A percentile compares a stretch with the other conserved stretches of the same genome.
phyloP scores from a whole-genome alignment of 768 basidiomycete species.

The Mycena venus region DNA sequence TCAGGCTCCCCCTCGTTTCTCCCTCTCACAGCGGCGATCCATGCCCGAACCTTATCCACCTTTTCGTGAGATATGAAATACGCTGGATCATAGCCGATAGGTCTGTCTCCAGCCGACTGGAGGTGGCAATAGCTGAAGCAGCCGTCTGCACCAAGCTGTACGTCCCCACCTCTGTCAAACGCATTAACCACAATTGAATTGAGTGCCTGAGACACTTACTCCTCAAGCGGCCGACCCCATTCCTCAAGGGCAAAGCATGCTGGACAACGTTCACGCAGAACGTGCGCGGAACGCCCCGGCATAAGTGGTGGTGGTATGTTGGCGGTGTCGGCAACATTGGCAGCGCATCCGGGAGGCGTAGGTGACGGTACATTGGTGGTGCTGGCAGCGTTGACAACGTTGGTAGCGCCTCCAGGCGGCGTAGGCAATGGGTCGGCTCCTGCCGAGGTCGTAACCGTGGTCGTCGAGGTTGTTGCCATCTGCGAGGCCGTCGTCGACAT shows the following conservation, averaged over 20 bases:
- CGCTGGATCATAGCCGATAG: neutral
- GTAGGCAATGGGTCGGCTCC: no score
- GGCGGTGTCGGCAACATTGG: no score
- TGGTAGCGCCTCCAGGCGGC: no score
- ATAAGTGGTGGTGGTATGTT: no score
- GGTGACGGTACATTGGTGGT: no score
- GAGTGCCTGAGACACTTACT: constrained; percentile 36
- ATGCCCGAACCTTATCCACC: constrained; percentile 47
- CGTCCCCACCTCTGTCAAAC: constrained; percentile 41
- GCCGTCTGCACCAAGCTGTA: neutral
- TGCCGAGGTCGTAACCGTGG: no score
- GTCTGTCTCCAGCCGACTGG: neutral
- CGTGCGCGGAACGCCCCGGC: constrained; percentile 25
- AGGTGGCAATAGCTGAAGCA: neutral
- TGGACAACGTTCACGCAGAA: constrained; percentile 46
- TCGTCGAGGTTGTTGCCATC: no score
- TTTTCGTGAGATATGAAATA: constrained; percentile 1
- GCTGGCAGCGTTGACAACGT: no score
- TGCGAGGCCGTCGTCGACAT: no score
- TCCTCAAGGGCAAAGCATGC: constrained; percentile 46
- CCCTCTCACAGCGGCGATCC: no score
- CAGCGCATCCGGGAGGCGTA: no score
- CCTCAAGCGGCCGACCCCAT: constrained; percentile 38
- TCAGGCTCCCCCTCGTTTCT: constrained; percentile 2
- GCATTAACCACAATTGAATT: no score